Percentiles rank a stretch among this genome's conserved stretches.
Evolutionary conservation across 1,139 yeast species (phyloP).

Genomic region (Candida sanyaensis): DNA sequence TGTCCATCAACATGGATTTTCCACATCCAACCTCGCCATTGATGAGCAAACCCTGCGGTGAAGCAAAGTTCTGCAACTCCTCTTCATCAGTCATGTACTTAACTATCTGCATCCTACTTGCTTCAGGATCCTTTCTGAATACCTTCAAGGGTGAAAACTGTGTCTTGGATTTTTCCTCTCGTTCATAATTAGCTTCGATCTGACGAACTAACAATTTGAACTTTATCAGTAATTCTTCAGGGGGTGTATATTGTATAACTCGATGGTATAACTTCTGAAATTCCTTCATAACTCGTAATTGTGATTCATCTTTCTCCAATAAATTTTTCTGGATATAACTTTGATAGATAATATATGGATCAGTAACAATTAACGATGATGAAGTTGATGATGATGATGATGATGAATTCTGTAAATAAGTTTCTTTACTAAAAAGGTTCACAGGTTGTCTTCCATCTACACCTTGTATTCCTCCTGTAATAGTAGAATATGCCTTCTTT

Average conservation of each 20-base stretch:
- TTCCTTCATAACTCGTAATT: slow-evolving; percentile 63
- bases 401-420: too few relatives aligned
- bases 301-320: slow-evolving; percentile 56
- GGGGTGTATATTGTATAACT: slow-evolving; percentile 61
- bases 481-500: not conserved
- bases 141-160: slow-evolving; percentile 17
- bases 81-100: slow-evolving; percentile 63
- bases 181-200: slow-evolving; percentile 42
- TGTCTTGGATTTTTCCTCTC: slow-evolving; percentile 12
- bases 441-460: slow-evolving; percentile 41
- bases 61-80: slow-evolving; percentile 52
- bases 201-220: slow-evolving; percentile 50
- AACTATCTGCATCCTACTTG: slow-evolving; percentile 39
- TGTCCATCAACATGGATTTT: slow-evolving; percentile 72
- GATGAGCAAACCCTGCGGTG: slow-evolving; percentile 66
- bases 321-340: slow-evolving; percentile 53
- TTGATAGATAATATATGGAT: slow-evolving; percentile 62
- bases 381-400: not conserved
- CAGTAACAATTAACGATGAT: slow-evolving; percentile 51
- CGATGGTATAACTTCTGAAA: slow-evolving; percentile 63
- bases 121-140: slow-evolving; percentile 24
- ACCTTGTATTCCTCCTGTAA: slow-evolving; percentile 21
- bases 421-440: not conserved
- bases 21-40: slow-evolving; percentile 83
- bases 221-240: slow-evolving; percentile 48